These are phyloP conservation scores for Diversispora eburnea DNA, from an alignment of 192 early-diverging fungal species.

Conservation along the genomic window DNA sequence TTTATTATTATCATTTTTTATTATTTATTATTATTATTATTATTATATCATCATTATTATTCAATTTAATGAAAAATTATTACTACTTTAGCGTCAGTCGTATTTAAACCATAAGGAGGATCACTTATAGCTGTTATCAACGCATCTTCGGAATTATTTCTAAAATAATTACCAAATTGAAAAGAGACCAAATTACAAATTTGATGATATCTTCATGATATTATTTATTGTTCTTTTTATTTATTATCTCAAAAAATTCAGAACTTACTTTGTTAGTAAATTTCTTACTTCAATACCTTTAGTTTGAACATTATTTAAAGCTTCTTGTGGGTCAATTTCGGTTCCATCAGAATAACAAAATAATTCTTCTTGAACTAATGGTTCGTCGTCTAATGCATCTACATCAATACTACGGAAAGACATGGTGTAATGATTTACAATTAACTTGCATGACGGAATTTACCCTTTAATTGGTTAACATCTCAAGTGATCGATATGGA, in stretches of 20 bases:
- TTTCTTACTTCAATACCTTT: constrained; percentile 62
- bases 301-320: constrained; percentile 40
- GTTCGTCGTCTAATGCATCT: constrained; percentile 51
- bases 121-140: constrained; percentile 59
- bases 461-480: too few relatives aligned
- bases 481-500: too few relatives aligned
- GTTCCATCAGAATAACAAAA: constrained; percentile 28
- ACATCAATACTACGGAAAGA: not conserved
- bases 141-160: constrained; percentile 49
- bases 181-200: not conserved
- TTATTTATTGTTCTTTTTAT: not conserved
- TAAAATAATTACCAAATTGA: constrained; percentile 34
- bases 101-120: constrained; percentile 66
- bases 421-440: not conserved
- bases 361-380: constrained; percentile 44
- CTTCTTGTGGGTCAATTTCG: constrained; percentile 18
- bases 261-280: constrained; percentile 2
- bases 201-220: not conserved
- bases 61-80: too few relatives aligned
- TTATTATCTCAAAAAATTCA: not conserved
- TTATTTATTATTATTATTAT: too few relatives aligned
- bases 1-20: not conserved
- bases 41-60: too few relatives aligned
- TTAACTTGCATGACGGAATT: too few relatives aligned
- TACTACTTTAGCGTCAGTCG: constrained; percentile 59